Base-by-base conservation (phyloP, 306 rosid genomes). In the Chamaecrista fasciculata region DNA sequence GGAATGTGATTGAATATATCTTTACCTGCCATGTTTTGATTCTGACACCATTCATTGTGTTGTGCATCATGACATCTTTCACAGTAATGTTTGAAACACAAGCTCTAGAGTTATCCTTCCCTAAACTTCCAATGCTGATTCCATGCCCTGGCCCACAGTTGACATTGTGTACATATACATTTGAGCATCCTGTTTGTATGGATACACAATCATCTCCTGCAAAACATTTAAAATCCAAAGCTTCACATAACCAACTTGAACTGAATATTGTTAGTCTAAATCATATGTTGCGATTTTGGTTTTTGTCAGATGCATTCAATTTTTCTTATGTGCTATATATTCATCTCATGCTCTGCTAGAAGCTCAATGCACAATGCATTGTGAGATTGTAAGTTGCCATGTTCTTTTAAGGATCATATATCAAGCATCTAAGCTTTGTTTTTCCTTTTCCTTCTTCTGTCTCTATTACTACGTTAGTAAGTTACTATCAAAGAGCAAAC, bases 1-100 rank as follows among this genome's bases (percentile, higher is more conserved):
- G 61, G 15, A 24, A 43, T 29, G 50, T 20, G 40, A 37, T 72
- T 55, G 58, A 16, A 48, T 16, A 42, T 19, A 20, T 24, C n/a
- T 67, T 76, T 87, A 93, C 98, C 98, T 93, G 98, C 98, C 97
- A 94, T 67, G 98, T 94, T 86, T 94, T 94, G 84, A 94, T 91
- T 78, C 98, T 85, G 37, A 94, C 97, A 46, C 98, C 98, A 74
- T 53, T 90, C 98, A 94, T 90, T 46, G 98, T 90, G 81, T 82
- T 90, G 66, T 88, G 92, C 86, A 93, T 88, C 46, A 33, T 78
- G 25, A 93, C 83, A 46, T 93, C 97, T 33, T 97, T 87, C 66
- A 94, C 59, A 1, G 98, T 94, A 79, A 94, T 90, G 83, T 94
- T 94, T 52, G 98, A 86, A 78, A 94, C 98, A 59, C 98, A 94